Evolutionary conservation across 441 rosid species (phyloP).

Genomic region (Gossypium lobatum): DNA sequence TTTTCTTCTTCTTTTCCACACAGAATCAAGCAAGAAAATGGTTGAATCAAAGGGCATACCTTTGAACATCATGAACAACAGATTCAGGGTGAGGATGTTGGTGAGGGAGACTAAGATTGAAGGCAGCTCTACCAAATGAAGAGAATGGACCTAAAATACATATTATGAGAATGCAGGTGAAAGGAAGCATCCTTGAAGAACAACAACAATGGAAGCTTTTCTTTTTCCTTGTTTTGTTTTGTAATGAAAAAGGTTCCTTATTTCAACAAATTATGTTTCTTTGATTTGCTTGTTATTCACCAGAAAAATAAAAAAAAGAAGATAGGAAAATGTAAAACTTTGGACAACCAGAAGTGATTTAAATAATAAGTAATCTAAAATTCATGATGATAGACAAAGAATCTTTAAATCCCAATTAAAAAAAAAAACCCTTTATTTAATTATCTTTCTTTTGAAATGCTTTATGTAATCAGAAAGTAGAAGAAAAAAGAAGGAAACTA

Average conservation of each 20-base stretch:
- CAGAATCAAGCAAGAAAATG: constrained; percentile 11
- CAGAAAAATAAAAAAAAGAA: neutral
- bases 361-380: constrained; percentile 24
- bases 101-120: constrained; percentile 74
- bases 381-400: neutral
- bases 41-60: constrained; percentile 31
- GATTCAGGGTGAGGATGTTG: constrained; percentile 81
- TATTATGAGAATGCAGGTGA: constrained; percentile 39
- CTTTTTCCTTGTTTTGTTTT: neutral
- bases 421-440: neutral
- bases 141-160: constrained; percentile 25
- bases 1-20: neutral
- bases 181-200: constrained; percentile 41
- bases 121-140: constrained; percentile 16
- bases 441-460: constrained; percentile 10
- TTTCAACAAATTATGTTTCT: neutral
- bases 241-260: constrained; percentile 1
- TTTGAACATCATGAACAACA: constrained; percentile 59
- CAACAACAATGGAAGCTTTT: constrained; percentile 8
- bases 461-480: constrained; percentile 23
- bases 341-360: constrained; percentile 28
- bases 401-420: neutral
- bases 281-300: constrained; percentile 9
- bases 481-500: constrained; percentile 1
- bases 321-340: constrained; percentile 18